Evolutionary conservation across 2,329 filamentous ascomycete genomes (phyloP).

Genomic region (Pseudogymnoascus sp.): DNA sequence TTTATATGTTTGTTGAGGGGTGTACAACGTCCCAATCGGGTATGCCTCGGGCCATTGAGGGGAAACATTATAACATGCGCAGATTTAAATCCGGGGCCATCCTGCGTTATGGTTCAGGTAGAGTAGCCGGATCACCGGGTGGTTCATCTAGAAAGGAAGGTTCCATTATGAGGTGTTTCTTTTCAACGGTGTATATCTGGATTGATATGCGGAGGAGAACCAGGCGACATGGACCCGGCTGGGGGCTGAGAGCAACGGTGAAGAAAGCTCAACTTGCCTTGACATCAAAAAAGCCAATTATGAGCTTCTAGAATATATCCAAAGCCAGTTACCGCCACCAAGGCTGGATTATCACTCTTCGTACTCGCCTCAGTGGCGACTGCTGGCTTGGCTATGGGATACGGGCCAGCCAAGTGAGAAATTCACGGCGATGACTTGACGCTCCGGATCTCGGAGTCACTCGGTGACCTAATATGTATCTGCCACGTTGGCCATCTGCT

Average conservation of each 20-base stretch:
- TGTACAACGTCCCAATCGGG: not conserved
- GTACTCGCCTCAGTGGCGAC: not conserved
- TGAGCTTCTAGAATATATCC: not conserved
- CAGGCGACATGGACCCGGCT: not conserved
- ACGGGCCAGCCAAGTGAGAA: not conserved
- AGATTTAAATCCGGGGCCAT: not conserved
- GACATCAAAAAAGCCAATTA: not conserved
- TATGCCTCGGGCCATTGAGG: not conserved
- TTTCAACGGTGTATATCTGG: not conserved
- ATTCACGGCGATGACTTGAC: not conserved
- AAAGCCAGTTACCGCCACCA: not conserved
- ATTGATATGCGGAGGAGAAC: not conserved
- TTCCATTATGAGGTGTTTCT: not conserved
- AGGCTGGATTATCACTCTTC: not conserved
- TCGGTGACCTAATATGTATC: not conserved
- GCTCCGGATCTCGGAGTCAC: not conserved
- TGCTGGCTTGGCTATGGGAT: not conserved
- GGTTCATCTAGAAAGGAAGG: not conserved
- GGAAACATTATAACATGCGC: not conserved
- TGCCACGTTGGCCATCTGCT: not conserved
- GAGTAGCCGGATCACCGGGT: conserved; percentile 3
- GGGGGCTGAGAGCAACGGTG: not conserved
- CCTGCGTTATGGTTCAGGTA: not conserved
- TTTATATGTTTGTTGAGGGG: not conserved
- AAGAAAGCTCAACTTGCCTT: not conserved